phyloP scores from a whole-genome alignment of 257 asterid genomes.

The Leonotis leonurus region DNA sequence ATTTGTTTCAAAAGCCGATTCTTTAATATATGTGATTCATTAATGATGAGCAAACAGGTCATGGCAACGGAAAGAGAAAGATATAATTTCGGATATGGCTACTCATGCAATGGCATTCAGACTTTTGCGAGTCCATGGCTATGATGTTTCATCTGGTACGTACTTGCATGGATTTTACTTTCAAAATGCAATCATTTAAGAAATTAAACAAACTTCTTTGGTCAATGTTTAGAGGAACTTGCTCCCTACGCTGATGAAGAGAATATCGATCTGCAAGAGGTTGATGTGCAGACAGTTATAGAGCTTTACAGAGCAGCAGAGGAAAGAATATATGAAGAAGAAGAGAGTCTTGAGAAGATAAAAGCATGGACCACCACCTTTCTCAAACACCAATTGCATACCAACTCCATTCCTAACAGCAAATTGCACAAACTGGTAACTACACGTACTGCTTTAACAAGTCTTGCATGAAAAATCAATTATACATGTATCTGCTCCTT shows the following conservation, averaged over 20 bases:
- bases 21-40: no score
- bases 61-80: conserved; percentile 25
- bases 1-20: no score
- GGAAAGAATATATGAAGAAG: conserved; percentile 19
- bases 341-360: conserved; percentile 26
- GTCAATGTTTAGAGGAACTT: conserved; percentile 27
- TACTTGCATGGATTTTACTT: neutral
- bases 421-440: conserved; percentile 30
- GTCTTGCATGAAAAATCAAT: no score
- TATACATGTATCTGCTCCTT: no score
- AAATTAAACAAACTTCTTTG: neutral
- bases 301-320: conserved; percentile 50
- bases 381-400: conserved; percentile 25
- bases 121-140: conserved; percentile 26
- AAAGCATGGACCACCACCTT: conserved; percentile 30
- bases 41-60: conserved; percentile 10
- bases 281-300: conserved; percentile 15
- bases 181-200: neutral
- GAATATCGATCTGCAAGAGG: neutral
- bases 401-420: conserved; percentile 11
- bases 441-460: neutral
- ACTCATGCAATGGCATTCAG: conserved; percentile 41
- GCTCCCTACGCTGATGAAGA: conserved; percentile 22
- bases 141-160: conserved; percentile 25
- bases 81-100: conserved; percentile 11